Base-by-base conservation (phyloP, 2,329 filamentous ascomycete species). In the Alternaria longipes region DNA sequence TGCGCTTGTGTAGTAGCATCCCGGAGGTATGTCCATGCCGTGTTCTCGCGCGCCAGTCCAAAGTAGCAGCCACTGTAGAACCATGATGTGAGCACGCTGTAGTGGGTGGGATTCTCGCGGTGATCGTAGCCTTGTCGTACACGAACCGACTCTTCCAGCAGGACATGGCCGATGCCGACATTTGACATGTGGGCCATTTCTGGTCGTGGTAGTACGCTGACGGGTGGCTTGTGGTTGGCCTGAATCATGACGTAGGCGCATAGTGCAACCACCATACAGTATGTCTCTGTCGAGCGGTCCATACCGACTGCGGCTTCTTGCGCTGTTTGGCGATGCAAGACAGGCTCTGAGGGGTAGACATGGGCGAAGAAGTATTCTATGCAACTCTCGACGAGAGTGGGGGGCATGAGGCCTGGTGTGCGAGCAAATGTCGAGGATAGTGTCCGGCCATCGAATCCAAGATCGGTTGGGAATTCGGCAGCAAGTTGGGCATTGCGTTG, bases 271-370 rank as follows among this genome's bases (percentile, higher is more conserved):
- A 88, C 76, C 51, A 87, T 81, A 70, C 86, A 88, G 55, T 89
- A 85, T 5, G 87, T 84, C 61, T 88, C 87, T 30, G 85, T 75
- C 14, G 81, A 77, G 63, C 78, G 71, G 78, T 84, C 82, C 72
- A 86, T 85, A 65, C 80, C 81, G 47, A 83, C 80, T 46, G 87
- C 80, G 8, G 81, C 81, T 45, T 87, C 85, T 71, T 86, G 86
- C 55, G 83, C 78, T 54, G 77, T 79, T 61, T 80, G 76, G 40
- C 80, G 80, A 65, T 88, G 84, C 8, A 89, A 75, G 4, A 89
- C 82, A 1, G 87, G 87, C 80, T 88, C 87, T 54, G 87, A 87
- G n/a, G 87, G 86, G 65, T 89, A 89, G 54, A 89, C 83, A 71
- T 88, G 83, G 67, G 83, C 80, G 76, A 88, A 87, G 77, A 86